These are phyloP conservation scores for Blastobotrys serpentis DNA, from an alignment of 1,139 yeast species.

Conservation along the genomic window DNA sequence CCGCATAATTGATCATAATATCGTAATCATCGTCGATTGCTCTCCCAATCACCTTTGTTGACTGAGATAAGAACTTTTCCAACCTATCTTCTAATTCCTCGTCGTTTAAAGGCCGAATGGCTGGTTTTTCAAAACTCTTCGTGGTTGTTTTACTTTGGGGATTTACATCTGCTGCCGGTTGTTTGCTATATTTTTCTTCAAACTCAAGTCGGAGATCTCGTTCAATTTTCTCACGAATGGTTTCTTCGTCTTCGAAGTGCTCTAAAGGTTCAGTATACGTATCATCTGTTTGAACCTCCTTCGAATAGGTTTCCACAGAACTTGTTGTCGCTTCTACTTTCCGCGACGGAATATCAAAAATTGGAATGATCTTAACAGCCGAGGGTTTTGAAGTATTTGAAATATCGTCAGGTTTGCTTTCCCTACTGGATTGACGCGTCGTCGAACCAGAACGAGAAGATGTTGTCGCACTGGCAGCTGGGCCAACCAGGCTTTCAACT, in stretches of 20 bases:
- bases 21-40: constrained; percentile 42
- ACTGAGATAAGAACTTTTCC: constrained; percentile 38
- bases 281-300: constrained; percentile 30
- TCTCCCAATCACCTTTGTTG: constrained; percentile 44
- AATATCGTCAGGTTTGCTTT: not conserved
- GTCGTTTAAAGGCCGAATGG: constrained; percentile 1
- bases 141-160: constrained; percentile 12
- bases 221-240: not conserved
- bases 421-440: too few relatives aligned
- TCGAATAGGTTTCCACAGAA: constrained; percentile 30
- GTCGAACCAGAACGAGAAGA: not conserved
- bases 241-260: not conserved
- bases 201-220: constrained; percentile 13
- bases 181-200: constrained; percentile 19
- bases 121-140: not conserved
- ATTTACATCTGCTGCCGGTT: constrained; percentile 10
- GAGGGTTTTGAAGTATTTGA: constrained; percentile 6
- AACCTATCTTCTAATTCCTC: constrained; percentile 18
- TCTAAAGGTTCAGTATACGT: not conserved
- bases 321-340: constrained; percentile 20
- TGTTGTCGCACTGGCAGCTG: constrained; percentile 6
- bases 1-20: constrained; percentile 38
- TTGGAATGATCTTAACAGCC: constrained; percentile 16
- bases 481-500: constrained; percentile 27
- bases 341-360: constrained; percentile 26